A percentile compares a stretch with the other conserved stretches of the same genome.
Evolutionary conservation across 805 yeast genomes (phyloP).

Genomic region (Kodamaea restingae): DNA sequence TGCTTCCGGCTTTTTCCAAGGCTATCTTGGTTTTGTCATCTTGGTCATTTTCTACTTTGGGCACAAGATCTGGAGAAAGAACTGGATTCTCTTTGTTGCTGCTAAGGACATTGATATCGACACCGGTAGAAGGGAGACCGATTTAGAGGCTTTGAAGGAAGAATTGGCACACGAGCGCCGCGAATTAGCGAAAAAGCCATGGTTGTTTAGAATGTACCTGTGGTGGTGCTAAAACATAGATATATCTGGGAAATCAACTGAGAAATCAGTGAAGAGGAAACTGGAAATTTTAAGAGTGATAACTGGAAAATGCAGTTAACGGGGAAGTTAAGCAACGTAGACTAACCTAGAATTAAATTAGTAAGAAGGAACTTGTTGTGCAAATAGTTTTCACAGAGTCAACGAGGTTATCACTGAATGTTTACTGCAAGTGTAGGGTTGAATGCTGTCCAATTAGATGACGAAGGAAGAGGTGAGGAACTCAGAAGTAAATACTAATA

Average conservation of each 20-base stretch:
- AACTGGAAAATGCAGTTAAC: too few relatives aligned
- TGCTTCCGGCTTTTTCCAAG: constrained; percentile 21
- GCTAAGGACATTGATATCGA: constrained; percentile 23
- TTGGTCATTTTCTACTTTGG: constrained; percentile 22
- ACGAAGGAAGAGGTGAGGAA: too few relatives aligned
- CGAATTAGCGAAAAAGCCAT: constrained; percentile 30
- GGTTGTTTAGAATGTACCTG: constrained; percentile 29
- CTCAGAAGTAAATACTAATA: too few relatives aligned
- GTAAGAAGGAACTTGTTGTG: too few relatives aligned
- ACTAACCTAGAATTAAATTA: too few relatives aligned
- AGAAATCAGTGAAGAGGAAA: neutral
- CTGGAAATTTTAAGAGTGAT: too few relatives aligned
- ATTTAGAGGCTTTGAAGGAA: constrained; percentile 21
- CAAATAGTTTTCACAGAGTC: too few relatives aligned
- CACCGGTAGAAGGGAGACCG: constrained; percentile 26
- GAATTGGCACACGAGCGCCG: constrained; percentile 32
- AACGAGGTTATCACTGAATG: too few relatives aligned
- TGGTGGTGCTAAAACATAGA: constrained; percentile 29
- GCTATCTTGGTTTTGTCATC: constrained; percentile 24
- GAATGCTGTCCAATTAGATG: too few relatives aligned
- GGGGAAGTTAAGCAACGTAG: too few relatives aligned
- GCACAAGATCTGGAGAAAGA: constrained; percentile 25
- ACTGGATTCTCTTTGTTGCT: constrained; percentile 23
- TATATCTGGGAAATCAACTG: too few relatives aligned
- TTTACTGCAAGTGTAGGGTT: too few relatives aligned